Evolutionary conservation across 2,329 filamentous ascomycete genomes (phyloP).

Genomic region (Cercospora citrullina): DNA sequence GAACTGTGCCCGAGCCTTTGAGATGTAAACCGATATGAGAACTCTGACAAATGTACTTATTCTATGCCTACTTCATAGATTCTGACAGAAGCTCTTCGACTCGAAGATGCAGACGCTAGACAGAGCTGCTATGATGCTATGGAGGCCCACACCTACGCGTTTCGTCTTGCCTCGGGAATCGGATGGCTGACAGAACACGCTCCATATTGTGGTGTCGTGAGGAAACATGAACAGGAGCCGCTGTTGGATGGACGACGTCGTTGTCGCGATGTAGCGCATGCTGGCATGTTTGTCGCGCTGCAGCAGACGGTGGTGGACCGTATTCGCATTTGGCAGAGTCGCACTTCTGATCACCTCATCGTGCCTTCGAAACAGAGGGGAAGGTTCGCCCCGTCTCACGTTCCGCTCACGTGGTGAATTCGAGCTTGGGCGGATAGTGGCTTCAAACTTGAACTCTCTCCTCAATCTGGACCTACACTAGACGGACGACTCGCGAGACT

Average conservation of each 20-base stretch:
- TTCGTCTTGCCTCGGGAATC: neutral
- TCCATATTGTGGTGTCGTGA: neutral
- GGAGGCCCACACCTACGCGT: neutral
- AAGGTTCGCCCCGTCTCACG: neutral
- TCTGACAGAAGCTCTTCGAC: constrained; percentile 18
- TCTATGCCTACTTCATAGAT: neutral
- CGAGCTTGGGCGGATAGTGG: neutral
- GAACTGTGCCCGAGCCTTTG: too few relatives aligned
- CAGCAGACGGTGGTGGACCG: too few relatives aligned
- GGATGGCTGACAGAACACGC: neutral
- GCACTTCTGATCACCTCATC: too few relatives aligned
- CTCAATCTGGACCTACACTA: neutral
- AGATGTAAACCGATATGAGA: too few relatives aligned
- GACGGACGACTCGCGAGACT: neutral
- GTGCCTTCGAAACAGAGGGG: neutral
- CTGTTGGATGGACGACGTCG: neutral
- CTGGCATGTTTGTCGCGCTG: neutral
- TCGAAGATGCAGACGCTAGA: constrained; percentile 4
- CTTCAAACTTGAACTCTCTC: neutral
- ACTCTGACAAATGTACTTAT: constrained; percentile 23
- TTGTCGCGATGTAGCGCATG: neutral
- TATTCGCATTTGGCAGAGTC: too few relatives aligned
- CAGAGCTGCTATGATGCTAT: constrained; percentile 7
- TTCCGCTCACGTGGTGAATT: neutral
- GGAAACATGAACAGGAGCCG: neutral